These are phyloP conservation scores for Dillenia suffruticosa DNA, from an alignment of 164 flowering plant genomes.

Conservation along the genomic window DNA sequence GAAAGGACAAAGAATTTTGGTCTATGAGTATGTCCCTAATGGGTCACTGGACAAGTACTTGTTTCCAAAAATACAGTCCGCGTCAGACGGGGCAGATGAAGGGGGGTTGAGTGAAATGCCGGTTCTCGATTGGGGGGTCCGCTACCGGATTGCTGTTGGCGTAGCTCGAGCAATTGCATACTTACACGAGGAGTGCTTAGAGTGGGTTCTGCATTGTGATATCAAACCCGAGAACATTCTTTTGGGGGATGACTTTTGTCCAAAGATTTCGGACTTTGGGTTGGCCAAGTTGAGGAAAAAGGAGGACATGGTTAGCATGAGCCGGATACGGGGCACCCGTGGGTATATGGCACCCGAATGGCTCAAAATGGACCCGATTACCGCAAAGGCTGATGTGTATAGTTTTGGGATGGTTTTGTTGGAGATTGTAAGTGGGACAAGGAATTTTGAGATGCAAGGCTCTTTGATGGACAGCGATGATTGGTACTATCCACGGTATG, in stretches of 20 bases:
- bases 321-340: slow-evolving; percentile 63
- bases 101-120: slow-evolving; percentile 10
- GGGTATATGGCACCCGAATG: slow-evolving; percentile 93
- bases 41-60: slow-evolving; percentile 57
- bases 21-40: slow-evolving; percentile 61
- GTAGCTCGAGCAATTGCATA: slow-evolving; percentile 65
- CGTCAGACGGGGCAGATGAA: background rate
- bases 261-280: slow-evolving; percentile 82
- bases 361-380: slow-evolving; percentile 44
- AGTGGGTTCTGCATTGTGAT: slow-evolving; percentile 85
- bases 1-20: slow-evolving; percentile 54
- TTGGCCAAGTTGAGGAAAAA: slow-evolving; percentile 61
- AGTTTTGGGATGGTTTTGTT: slow-evolving; percentile 84
- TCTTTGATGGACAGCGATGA: slow-evolving; percentile 50
- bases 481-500: slow-evolving; percentile 78
- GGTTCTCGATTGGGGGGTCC: slow-evolving; percentile 41
- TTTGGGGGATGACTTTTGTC: slow-evolving; percentile 74
- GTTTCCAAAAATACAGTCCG: slow-evolving; percentile 16
- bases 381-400: slow-evolving; percentile 78
- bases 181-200: slow-evolving; percentile 59
- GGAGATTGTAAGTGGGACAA: slow-evolving; percentile 67
- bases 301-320: slow-evolving; percentile 59
- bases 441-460: slow-evolving; percentile 41
- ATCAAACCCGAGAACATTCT: slow-evolving; percentile 85
- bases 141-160: slow-evolving; percentile 51